These are phyloP conservation scores for Silene uniflora DNA, from an alignment of 148 eudicot genomes.

Conservation along the genomic window DNA sequence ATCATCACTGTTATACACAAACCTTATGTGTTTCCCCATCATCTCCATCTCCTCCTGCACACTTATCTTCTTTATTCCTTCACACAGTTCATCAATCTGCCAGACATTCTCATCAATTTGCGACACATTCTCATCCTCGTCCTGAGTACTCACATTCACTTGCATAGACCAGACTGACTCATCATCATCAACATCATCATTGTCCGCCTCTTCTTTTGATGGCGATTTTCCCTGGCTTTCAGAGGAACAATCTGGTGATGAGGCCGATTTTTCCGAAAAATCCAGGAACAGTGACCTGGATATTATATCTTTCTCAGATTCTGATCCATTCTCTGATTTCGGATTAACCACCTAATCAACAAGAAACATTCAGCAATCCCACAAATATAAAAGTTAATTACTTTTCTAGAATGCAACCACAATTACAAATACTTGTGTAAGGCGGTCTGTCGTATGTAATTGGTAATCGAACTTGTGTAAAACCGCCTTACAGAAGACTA, in stretches of 20 bases:
- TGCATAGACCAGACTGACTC: slow-evolving; percentile 15
- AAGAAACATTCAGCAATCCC: not conserved
- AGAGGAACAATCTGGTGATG: slow-evolving; percentile 47
- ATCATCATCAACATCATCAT: slow-evolving; percentile 33
- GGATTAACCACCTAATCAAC: slow-evolving; percentile 35
- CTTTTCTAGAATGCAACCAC: not conserved
- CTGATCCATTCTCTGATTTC: slow-evolving; percentile 21
- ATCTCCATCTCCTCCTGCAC: slow-evolving; percentile 30
- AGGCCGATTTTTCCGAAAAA: slow-evolving; percentile 64
- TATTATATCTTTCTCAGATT: slow-evolving; percentile 42
- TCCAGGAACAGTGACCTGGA: slow-evolving; percentile 66
- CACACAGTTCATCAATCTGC: slow-evolving; percentile 62
- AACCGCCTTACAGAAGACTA: no score
- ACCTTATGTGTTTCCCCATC: slow-evolving; percentile 52
- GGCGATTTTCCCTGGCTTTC: slow-evolving; percentile 34
- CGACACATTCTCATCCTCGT: slow-evolving; percentile 18
- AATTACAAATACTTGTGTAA: no score
- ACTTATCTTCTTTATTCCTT: slow-evolving; percentile 48
- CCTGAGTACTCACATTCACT: slow-evolving; percentile 18
- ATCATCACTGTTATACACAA: slow-evolving; percentile 73
- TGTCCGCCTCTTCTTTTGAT: slow-evolving; percentile 38
- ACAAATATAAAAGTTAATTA: not conserved
- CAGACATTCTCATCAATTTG: slow-evolving; percentile 10
- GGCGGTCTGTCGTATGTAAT: no score
- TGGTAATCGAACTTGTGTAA: no score